Percentiles rank a stretch among this genome's conserved stretches.
These are phyloP conservation scores for Phytophthora colocasiae DNA, from an alignment of 352 stramenopile species.

Conservation along the genomic window DNA sequence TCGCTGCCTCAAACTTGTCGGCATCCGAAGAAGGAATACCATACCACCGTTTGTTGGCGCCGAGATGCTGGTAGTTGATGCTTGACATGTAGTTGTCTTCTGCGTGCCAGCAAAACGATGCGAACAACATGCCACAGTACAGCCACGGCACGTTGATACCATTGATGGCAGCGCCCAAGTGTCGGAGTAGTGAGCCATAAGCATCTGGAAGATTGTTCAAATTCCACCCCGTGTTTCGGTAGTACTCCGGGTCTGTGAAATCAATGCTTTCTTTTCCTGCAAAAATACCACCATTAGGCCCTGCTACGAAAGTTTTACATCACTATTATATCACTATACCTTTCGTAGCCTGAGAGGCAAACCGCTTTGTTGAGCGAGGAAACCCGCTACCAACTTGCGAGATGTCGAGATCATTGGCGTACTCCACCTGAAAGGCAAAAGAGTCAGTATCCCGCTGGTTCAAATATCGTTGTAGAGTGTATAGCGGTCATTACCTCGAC, in stretches of 20 bases:
- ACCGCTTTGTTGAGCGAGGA: conserved; percentile 41
- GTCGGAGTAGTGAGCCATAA: conserved; percentile 92
- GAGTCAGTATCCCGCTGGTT: neutral
- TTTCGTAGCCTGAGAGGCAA: conserved; percentile 40
- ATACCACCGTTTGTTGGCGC: conserved; percentile 98
- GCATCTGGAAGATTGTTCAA: conserved; percentile 97
- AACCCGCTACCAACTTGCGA: conserved; percentile 86
- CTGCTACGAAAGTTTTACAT: neutral
- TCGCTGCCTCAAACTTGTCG: conserved; percentile 57
- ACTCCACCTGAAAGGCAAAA: conserved; percentile 71
- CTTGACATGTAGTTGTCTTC: conserved; percentile 99
- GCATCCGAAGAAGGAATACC: conserved; percentile 68
- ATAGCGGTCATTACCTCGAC: conserved; percentile 35
- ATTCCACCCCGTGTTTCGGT: conserved; percentile 94
- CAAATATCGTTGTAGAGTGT: neutral
- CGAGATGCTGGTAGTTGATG: conserved; percentile 98
- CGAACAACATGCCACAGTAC: conserved; percentile 98
- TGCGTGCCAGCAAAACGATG: conserved; percentile 98
- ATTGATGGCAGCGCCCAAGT: conserved; percentile 95
- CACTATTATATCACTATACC: conserved; percentile 18
- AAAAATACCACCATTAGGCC: neutral
- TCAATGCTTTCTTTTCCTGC: conserved; percentile 51
- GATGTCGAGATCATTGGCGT: conserved; percentile 92
- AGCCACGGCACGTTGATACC: conserved; percentile 99
- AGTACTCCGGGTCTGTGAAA: conserved; percentile 74